Evolutionary conservation across 768 basidiomycete species (phyloP).

Genomic region (Calocera viscosa): DNA sequence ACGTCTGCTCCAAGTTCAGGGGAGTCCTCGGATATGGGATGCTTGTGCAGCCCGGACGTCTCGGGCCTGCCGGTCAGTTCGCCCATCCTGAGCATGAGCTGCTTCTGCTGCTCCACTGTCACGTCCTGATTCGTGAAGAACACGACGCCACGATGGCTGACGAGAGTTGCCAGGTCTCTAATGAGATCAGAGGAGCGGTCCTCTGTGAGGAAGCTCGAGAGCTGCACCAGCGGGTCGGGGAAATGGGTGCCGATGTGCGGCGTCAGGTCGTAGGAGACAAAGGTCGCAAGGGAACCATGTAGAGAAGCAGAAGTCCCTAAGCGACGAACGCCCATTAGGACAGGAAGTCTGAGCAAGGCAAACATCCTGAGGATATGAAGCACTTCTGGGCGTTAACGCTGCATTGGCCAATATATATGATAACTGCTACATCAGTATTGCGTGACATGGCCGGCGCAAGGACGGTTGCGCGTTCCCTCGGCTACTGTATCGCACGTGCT

Average conservation of each 20-base stretch:
- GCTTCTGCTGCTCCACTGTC: constrained; percentile 38
- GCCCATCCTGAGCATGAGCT: constrained; percentile 39
- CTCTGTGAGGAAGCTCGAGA: constrained; percentile 35
- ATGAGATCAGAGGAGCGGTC: constrained; percentile 40
- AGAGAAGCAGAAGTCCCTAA: constrained; percentile 24
- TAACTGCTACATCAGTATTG: no score
- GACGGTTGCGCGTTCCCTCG: no score
- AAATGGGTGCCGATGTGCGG: constrained; percentile 48
- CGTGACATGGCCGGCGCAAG: no score
- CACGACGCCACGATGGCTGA: constrained; percentile 42
- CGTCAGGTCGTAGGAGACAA: constrained; percentile 31
- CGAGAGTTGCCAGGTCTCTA: constrained; percentile 41
- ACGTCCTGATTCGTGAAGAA: constrained; percentile 50
- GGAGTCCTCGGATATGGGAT: constrained; percentile 41
- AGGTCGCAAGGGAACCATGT: constrained; percentile 30
- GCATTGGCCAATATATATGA: background rate
- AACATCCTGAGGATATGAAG: background rate
- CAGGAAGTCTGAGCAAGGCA: background rate
- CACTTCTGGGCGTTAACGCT: background rate
- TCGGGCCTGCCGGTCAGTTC: constrained; percentile 38
- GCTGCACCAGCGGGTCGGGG: constrained; percentile 34
- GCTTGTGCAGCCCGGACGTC: constrained; percentile 40
- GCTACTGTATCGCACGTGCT: no score
- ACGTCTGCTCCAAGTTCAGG: constrained; percentile 43
- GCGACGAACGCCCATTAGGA: background rate